Percentiles rank a stretch among this genome's conserved stretches.
phyloP scores from a whole-genome alignment of 129 eudicot genomes.

The Cynara cardunculus region DNA sequence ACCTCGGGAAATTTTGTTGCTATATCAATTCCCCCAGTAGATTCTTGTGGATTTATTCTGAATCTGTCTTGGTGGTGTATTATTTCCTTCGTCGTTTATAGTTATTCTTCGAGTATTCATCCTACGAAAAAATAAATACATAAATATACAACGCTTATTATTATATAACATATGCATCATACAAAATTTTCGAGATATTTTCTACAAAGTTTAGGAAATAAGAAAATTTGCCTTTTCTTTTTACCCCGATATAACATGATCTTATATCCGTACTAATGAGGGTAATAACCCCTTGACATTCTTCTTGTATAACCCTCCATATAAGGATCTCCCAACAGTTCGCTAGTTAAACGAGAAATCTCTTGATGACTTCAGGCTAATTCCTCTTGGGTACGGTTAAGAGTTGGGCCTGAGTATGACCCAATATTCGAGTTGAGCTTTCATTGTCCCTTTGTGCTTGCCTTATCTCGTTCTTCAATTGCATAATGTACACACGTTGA shows the following conservation, averaged over 20 bases:
- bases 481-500: background rate
- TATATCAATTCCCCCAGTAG: background rate
- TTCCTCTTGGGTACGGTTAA: background rate
- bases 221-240: background rate
- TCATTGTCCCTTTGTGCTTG: background rate
- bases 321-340: background rate
- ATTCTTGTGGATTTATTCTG: background rate
- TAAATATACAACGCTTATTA: background rate
- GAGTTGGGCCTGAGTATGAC: background rate
- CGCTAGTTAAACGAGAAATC: background rate
- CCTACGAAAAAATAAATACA: background rate
- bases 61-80: background rate
- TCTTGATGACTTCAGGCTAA: background rate
- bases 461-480: background rate
- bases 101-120: background rate
- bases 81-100: background rate
- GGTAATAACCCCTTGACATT: background rate
- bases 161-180: background rate
- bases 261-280: background rate
- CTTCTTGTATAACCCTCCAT: background rate
- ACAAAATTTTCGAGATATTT: background rate
- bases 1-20: background rate
- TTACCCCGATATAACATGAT: too few relatives aligned
- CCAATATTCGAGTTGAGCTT: background rate
- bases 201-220: background rate